These are phyloP conservation scores for Clitopilus hobsonii DNA, from an alignment of 768 basidiomycete species.

Conservation along the genomic window DNA sequence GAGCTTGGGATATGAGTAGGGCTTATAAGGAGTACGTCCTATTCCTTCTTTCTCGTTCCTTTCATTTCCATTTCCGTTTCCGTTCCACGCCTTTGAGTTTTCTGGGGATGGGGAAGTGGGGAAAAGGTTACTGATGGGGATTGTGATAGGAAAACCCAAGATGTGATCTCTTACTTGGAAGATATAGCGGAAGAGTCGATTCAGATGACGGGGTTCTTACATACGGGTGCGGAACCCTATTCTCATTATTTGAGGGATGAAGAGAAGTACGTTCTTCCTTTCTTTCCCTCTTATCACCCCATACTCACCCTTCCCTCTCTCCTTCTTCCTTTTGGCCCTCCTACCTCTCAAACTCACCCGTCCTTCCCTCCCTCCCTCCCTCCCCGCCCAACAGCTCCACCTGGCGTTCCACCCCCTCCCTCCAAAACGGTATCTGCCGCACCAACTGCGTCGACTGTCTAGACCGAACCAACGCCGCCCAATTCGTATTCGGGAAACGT, in stretches of 20 bases:
- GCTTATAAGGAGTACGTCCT: conserved; percentile 94
- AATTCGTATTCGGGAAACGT: conserved; percentile 94
- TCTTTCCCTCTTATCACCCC: conserved; percentile 3
- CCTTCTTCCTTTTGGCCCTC: too few species aligned
- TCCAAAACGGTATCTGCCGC: conserved; percentile 91
- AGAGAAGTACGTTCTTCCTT: conserved; percentile 25
- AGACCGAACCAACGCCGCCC: conserved; percentile 93
- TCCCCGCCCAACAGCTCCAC: conserved; percentile 21
- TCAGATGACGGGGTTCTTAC: conserved; percentile 90
- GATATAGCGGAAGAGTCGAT: conserved; percentile 94
- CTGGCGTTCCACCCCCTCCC: conserved; percentile 64
- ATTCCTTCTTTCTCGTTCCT: too few species aligned
- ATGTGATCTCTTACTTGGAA: conserved; percentile 92
- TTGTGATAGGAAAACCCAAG: conserved; percentile 75
- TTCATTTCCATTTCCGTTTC: conserved; percentile 3
- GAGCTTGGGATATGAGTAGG: conserved; percentile 94
- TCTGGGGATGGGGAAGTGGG: too few species aligned
- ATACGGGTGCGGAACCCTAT: conserved; percentile 85
- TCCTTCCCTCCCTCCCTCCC: background rate
- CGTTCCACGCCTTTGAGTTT: background rate
- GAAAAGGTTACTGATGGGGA: conserved; percentile 1
- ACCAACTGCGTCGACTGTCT: conserved; percentile 98
- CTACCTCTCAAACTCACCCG: background rate
- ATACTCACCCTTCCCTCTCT: background rate
- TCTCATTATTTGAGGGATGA: conserved; percentile 58